A percentile compares a stretch with the other conserved stretches of the same genome.
phyloP scores from a whole-genome alignment of 331 rosid genomes.

The Ulmus americana region DNA sequence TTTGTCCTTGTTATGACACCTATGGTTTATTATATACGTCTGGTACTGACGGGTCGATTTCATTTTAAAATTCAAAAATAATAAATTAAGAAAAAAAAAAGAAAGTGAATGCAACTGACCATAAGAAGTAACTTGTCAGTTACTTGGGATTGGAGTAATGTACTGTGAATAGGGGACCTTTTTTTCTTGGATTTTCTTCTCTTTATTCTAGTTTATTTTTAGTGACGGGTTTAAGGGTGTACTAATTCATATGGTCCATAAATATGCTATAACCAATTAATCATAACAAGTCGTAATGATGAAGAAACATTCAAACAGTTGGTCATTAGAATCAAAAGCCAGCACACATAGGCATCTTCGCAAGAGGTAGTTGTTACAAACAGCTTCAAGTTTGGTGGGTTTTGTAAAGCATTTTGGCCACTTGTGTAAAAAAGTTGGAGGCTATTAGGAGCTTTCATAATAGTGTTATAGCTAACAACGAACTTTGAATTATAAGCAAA shows the following conservation, averaged over 20 bases:
- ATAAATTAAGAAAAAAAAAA: background rate
- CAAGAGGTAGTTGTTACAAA: conserved; percentile 27
- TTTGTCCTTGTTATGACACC: conserved; percentile 20
- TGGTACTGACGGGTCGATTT: conserved; percentile 11
- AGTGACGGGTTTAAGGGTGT: background rate
- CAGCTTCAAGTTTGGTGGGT: conserved; percentile 19
- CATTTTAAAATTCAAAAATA: background rate
- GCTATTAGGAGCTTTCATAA: conserved; percentile 26
- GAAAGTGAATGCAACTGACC: background rate
- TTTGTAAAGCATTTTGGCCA: conserved; percentile 19
- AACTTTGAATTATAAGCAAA: conserved; percentile 29
- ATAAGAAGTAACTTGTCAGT: background rate
- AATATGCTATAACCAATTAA: background rate
- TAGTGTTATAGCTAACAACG: conserved; percentile 10
- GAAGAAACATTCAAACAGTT: background rate
- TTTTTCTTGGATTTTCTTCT: too few species aligned
- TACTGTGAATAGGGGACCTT: too few species aligned
- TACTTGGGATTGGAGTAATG: background rate
- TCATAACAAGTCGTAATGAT: background rate
- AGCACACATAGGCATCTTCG: conserved; percentile 24
- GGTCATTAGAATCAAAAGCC: conserved; percentile 17
- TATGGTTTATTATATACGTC: background rate
- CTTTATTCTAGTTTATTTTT: too few species aligned
- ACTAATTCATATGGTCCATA: background rate
- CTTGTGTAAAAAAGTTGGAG: conserved; percentile 22